Evolutionary conservation across 1,139 yeast species (phyloP).

Genomic region (Blastobotrys illinoisensis): DNA sequence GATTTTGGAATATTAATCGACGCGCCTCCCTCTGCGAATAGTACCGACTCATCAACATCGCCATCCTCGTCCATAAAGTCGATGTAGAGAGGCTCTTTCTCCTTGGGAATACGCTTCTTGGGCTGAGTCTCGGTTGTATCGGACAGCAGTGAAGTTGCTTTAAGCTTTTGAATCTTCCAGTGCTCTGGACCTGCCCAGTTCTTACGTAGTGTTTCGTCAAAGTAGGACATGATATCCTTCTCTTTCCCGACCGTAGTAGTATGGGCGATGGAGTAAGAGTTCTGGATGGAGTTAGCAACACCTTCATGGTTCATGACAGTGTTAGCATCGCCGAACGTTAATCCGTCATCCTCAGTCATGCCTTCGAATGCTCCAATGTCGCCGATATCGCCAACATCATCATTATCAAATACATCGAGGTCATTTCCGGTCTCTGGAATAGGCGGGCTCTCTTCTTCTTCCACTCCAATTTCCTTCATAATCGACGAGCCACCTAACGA

Average conservation of each 20-base stretch:
- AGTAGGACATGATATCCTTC: constrained; percentile 69
- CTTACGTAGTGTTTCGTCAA: constrained; percentile 61
- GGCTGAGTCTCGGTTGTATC: constrained; percentile 19
- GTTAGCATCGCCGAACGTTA: constrained; percentile 19
- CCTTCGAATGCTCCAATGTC: constrained; percentile 22
- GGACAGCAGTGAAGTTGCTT: constrained; percentile 25
- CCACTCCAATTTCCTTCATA: constrained; percentile 22
- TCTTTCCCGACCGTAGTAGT: constrained; percentile 31
- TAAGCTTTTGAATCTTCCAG: constrained; percentile 75
- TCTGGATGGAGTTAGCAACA: constrained; percentile 3
- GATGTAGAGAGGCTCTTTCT: constrained; percentile 39
- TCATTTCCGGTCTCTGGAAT: constrained; percentile 16
- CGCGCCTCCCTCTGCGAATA: constrained; percentile 47
- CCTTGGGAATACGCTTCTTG: constrained; percentile 28
- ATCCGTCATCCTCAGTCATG: constrained; percentile 26
- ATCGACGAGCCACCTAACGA: constrained; percentile 18
- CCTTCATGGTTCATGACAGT: constrained; percentile 3
- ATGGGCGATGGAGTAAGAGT: constrained; percentile 5
- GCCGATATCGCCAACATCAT: constrained; percentile 27
- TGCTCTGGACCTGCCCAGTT: constrained; percentile 93
- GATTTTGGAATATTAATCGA: constrained; percentile 41
- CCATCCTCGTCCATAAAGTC: constrained; percentile 48
- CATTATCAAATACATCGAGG: constrained; percentile 20
- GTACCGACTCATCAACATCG: constrained; percentile 39
- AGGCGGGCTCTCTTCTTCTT: constrained; percentile 2